Base-by-base conservation (phyloP, 2,329 filamentous ascomycete genomes). In the Trichophyton mentagrophytes region DNA sequence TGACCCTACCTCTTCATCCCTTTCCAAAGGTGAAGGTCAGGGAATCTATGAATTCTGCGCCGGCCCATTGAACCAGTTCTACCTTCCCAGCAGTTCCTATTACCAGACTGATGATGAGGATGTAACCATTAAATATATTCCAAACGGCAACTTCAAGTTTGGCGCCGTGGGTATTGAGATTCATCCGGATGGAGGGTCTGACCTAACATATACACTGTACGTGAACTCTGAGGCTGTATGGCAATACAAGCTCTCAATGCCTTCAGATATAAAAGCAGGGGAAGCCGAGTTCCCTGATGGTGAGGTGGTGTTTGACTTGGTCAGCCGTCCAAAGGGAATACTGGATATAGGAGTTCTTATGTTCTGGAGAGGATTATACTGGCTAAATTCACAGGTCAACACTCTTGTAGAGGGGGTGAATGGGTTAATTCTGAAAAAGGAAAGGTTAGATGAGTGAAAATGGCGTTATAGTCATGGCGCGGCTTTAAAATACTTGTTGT, bases 1-100 rank as follows among this genome's bases (percentile, higher is more conserved):
- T 62, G 67, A 25, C 59, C 68, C 20, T 38, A 62, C 55, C 3
- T 64, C 60, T 7, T 25, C 58, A n/a, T 63, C 60, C n/a, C 62
- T n/a, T 64, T 64, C 40, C 61, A 63, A 49, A 60, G 61, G 65
- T 20, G 64, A 66, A 2, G 73, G 69, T 4, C 61, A 66, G 79
- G 64, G 78, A 66, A 59, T 95, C 0, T 87, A 95, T 67, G 93
- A 99, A 72, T 97, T 96, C 73, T 93, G 89, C 25, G 90, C 88
- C 0, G 93, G 89, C 60, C 93, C 93, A 0, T 72, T 99, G 58
- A 95, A 86, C 71, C 95, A 97, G 80, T 99, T 99, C 70, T 96
- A 93, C 66, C 82, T 93, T 3, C 93, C 93, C 0, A 76, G 92
- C 25, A 81, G 86, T 1, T 92, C 90, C 0, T 99, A 97, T 73